Evolutionary conservation across 2,329 filamentous ascomycete species (phyloP), one percentile per base, ranked within the genome.

Genomic region (Fusarium pseudograminearum): DNA sequence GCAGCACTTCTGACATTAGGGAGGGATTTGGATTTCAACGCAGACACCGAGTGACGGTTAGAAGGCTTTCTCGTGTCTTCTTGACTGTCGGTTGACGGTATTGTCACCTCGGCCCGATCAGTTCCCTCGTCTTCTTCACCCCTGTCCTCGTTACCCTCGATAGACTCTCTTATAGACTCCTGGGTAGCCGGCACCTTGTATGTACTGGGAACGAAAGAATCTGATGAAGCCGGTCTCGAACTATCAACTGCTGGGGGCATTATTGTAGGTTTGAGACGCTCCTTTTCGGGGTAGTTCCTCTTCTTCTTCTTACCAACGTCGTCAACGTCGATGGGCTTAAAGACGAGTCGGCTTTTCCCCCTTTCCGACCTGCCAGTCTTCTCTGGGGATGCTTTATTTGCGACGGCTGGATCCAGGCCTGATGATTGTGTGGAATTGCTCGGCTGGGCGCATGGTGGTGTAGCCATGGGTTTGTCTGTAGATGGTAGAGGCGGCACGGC

Each of bases 381-480:
- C 8, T 12, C 9, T 2, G 24, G 6, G 11, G 48, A 22, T 16
- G 52, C 36, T 24, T 65, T 47, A 15, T 61, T 56, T 7, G 50
- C 30, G 9, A 57, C 30, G 26, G 59, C 59, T 0, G 73, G 77
- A 18, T 61, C 69, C 6, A 68, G 71, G 22, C 75, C 69, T 14
- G 72, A 47, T 11, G 50, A 34, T 40, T 73, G 72, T 28, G 70
- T 71, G 14, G 61, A 50, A 31, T 72, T 70, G 36, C 66, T 74
- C 15, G 71, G 75, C 55, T 80, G 78, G 14, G 77, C 78, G 50
- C 78, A 80, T 36, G 78, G 73, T 33, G 78, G 76, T 46, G 77
- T 80, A 40, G 71, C 67, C 41, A 71, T 64, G 26, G 57, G 38
- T 22, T 53, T 46, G 41, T 50, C 54, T n/a, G 45, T 60, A 26